Evolutionary conservation across 2,329 filamentous ascomycete species (phyloP).

Genomic region (Phyllosticta paracitricarpa): DNA sequence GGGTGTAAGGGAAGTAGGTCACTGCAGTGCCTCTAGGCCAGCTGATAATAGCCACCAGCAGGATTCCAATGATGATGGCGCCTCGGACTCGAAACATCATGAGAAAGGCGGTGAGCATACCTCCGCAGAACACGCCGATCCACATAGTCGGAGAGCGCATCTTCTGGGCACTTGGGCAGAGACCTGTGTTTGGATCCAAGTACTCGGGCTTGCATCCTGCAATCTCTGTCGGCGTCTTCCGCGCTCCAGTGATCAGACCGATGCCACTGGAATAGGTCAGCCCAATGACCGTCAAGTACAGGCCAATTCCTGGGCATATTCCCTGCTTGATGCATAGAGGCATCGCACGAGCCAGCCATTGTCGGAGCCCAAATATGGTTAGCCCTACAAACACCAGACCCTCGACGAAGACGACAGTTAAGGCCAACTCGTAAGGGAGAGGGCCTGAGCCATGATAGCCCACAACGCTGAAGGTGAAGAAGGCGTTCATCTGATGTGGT

Average conservation of each 20-base stretch:
- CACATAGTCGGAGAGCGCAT: slow-evolving; percentile 80
- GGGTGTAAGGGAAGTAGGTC: slow-evolving; percentile 70
- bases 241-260: slow-evolving; percentile 62
- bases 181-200: slow-evolving; percentile 34
- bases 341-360: slow-evolving; percentile 70
- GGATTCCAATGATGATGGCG: slow-evolving; percentile 72
- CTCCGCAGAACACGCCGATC: slow-evolving; percentile 81
- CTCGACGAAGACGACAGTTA: slow-evolving; percentile 83
- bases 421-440: slow-evolving; percentile 63
- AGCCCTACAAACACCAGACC: slow-evolving; percentile 76
- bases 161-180: slow-evolving; percentile 56
- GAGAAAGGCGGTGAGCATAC: slow-evolving; percentile 66
- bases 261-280: slow-evolving; percentile 76
- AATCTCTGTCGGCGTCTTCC: slow-evolving; percentile 59
- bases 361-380: slow-evolving; percentile 61
- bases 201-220: slow-evolving; percentile 58
- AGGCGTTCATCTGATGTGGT: slow-evolving; percentile 56
- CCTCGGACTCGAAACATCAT: slow-evolving; percentile 84
- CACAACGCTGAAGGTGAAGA: slow-evolving; percentile 75
- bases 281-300: slow-evolving; percentile 69
- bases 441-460: slow-evolving; percentile 64
- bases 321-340: slow-evolving; percentile 79
- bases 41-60: slow-evolving; percentile 78
- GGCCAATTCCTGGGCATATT: slow-evolving; percentile 73
- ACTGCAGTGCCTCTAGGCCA: slow-evolving; percentile 71